Base-by-base conservation (phyloP, 2,329 filamentous ascomycete species). In the Dactylellina drechsleri region DNA sequence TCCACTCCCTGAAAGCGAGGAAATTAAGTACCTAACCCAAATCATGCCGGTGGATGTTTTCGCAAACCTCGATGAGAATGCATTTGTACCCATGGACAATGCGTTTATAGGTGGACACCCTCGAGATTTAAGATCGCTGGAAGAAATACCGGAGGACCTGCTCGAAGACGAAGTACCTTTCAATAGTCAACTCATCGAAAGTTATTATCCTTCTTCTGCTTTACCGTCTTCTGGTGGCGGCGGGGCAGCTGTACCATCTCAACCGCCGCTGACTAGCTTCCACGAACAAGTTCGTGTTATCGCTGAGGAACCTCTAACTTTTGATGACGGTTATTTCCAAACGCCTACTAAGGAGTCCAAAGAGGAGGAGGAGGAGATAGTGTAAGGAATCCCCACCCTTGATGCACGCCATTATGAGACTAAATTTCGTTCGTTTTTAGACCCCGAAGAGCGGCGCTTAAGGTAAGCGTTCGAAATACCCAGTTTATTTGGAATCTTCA, bases 401-500 rank as follows among this genome's bases (percentile, higher is more conserved):
- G 12, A 18, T 41, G 7, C 54, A 20, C 56, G 26, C 12, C 45
- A 8, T 16, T 6, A 13, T 13, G 6, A 40, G 8, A 49, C 23
- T 49, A 10, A 31, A 18, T 60, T 59, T 18, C 28, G 12, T 26
- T 20, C 4, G 1, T n/a, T n/a, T 31, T 13, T 50, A 76, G 62
- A 56, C 53, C 59, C 13, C 40, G 71, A 43, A 60, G 53, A 52
- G 26, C 43, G 76, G 92, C 94, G 4, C 83, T 99, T 13, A 89
- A 89, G 77, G 85, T 97, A 1, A 88, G 89, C 4, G 86, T 98
- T 15, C 89, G 92, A 26, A 92, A 97, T 80, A 90, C 97, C 4
- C 92, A 98, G 80, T 84, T 97, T 60, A 97, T 98, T 73, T 99
- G 95, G 95, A 96, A 99, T 80, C 84, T 99, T 0, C 97, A 95